phyloP scores from a whole-genome alignment of 1,284 basidiomycete genomes.

The Sporisorium reilianum region DNA sequence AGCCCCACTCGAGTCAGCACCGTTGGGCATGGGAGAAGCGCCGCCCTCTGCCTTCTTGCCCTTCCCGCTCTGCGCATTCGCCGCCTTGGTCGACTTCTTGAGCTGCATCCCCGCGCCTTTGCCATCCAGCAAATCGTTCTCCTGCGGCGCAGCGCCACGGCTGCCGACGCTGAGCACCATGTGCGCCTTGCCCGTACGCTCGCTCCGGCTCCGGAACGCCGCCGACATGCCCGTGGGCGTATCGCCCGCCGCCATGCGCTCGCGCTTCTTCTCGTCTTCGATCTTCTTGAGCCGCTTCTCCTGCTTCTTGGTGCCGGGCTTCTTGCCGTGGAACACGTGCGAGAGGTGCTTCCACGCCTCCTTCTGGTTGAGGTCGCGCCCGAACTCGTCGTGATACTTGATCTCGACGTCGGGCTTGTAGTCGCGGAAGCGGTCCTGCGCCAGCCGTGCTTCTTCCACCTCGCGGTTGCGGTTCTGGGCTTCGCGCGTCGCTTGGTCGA shows the following conservation, averaged over 20 bases:
- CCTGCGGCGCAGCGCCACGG: conserved; percentile 61
- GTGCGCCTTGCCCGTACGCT: conserved; percentile 66
- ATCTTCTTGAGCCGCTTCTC: conserved; percentile 64
- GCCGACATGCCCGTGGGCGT: conserved; percentile 62
- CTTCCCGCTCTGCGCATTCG: neutral
- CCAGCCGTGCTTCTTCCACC: conserved; percentile 86
- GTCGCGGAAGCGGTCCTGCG: conserved; percentile 85
- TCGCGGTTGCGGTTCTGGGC: conserved; percentile 93
- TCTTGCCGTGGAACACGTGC: conserved; percentile 68
- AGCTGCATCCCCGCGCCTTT: conserved; percentile 28
- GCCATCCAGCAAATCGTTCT: conserved; percentile 56
- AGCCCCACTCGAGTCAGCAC: conserved; percentile 4
- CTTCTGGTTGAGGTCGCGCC: conserved; percentile 87
- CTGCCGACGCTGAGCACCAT: conserved; percentile 68
- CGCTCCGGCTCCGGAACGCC: conserved; percentile 63
- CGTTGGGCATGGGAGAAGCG: conserved; percentile 8
- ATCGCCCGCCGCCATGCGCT: conserved; percentile 67
- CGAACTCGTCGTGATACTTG: conserved; percentile 90
- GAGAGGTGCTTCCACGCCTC: conserved; percentile 74
- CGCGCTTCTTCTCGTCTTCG: conserved; percentile 63
- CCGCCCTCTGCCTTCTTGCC: conserved; percentile 15
- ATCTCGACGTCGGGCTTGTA: conserved; percentile 98
- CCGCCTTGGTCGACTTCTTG: conserved; percentile 12
- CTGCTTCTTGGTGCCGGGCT: conserved; percentile 64
- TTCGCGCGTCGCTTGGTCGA: conserved; percentile 93